These are phyloP conservation scores for Lagenidium giganteum DNA, from an alignment of 352 stramenopile genomes.

Conservation along the genomic window DNA sequence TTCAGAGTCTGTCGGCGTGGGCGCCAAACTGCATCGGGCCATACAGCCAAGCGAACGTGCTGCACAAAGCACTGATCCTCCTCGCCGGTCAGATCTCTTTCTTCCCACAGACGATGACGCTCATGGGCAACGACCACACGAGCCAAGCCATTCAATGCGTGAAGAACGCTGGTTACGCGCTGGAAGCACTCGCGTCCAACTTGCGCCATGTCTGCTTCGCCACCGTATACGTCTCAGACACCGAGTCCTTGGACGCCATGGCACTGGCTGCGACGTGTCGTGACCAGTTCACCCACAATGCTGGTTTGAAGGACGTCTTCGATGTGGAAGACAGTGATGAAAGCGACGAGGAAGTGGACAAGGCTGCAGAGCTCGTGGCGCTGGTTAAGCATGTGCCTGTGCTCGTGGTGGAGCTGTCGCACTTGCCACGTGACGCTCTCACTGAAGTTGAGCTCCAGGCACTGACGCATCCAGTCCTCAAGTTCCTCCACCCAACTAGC, in stretches of 20 bases:
- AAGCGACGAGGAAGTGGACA: constrained; percentile 74
- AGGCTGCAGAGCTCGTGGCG: constrained; percentile 30
- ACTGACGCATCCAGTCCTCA: constrained; percentile 58
- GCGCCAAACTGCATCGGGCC: constrained; percentile 98
- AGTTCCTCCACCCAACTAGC: constrained; percentile 34
- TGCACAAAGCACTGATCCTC: constrained; percentile 90
- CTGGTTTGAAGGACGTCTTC: constrained; percentile 40
- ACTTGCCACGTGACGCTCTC: constrained; percentile 57
- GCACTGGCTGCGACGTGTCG: constrained; percentile 10
- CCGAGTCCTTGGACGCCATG: neutral
- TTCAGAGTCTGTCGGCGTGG: constrained; percentile 96
- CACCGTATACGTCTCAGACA: constrained; percentile 55
- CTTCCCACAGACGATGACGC: constrained; percentile 91
- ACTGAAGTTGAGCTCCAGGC: constrained; percentile 77
- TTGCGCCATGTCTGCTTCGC: constrained; percentile 62
- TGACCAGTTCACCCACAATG: constrained; percentile 37
- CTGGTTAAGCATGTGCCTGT: constrained; percentile 49
- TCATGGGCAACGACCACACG: constrained; percentile 47
- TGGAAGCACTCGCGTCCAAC: constrained; percentile 79
- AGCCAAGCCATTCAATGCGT: constrained; percentile 52
- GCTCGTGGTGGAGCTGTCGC: constrained; percentile 60
- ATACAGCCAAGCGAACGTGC: constrained; percentile 97
- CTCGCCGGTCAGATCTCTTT: constrained; percentile 97
- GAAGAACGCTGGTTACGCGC: constrained; percentile 53
- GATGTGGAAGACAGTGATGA: constrained; percentile 65